Percentiles rank a stretch among this genome's conserved stretches.
These are phyloP conservation scores for Coelastrella sp. DNA, from an alignment of 139 green algal genomes.

Conservation along the genomic window DNA sequence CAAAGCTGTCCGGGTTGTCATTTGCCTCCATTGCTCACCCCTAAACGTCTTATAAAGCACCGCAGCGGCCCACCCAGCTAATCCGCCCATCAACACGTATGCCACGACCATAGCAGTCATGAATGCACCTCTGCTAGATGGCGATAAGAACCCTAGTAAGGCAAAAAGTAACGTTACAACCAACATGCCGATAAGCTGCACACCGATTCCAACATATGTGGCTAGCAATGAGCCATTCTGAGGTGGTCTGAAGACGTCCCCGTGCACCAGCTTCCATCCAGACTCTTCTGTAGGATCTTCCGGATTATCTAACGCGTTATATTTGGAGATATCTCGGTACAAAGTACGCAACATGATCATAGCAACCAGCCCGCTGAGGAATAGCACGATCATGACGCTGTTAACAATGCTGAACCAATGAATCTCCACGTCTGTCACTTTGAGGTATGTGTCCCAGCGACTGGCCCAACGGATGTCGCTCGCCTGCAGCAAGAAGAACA, in stretches of 20 bases:
- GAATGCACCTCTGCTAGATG: slow-evolving; percentile 97
- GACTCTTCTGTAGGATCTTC: slow-evolving; percentile 97
- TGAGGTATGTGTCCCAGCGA: slow-evolving; percentile 98
- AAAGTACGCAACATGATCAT: slow-evolving; percentile 99
- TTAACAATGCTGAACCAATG: slow-evolving; percentile 99
- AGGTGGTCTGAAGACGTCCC: slow-evolving; percentile 97
- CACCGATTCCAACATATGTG: slow-evolving; percentile 93
- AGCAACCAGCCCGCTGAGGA: slow-evolving; percentile 98
- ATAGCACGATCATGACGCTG: slow-evolving; percentile 98
- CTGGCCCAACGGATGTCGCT: slow-evolving; percentile 97
- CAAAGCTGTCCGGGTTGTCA: slow-evolving; percentile 93
- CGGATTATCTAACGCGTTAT: slow-evolving; percentile 92
- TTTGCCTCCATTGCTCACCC: slow-evolving; percentile 93
- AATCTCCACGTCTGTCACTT: slow-evolving; percentile 96
- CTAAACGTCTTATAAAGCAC: slow-evolving; percentile 93
- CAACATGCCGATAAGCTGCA: slow-evolving; percentile 95
- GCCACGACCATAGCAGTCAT: slow-evolving; percentile 95
- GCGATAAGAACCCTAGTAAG: slow-evolving; percentile 97
- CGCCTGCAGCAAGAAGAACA: slow-evolving; percentile 49
- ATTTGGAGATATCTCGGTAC: slow-evolving; percentile 93
- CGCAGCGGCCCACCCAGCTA: slow-evolving; percentile 89
- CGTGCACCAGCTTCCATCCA: slow-evolving; percentile 99
- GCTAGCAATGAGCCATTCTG: slow-evolving; percentile 79
- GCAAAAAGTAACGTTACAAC: slow-evolving; percentile 98
- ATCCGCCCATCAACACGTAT: slow-evolving; percentile 98